Evolutionary conservation across 371 early-diverging fungal species (phyloP).

Genomic region (Mucor piriformis): DNA sequence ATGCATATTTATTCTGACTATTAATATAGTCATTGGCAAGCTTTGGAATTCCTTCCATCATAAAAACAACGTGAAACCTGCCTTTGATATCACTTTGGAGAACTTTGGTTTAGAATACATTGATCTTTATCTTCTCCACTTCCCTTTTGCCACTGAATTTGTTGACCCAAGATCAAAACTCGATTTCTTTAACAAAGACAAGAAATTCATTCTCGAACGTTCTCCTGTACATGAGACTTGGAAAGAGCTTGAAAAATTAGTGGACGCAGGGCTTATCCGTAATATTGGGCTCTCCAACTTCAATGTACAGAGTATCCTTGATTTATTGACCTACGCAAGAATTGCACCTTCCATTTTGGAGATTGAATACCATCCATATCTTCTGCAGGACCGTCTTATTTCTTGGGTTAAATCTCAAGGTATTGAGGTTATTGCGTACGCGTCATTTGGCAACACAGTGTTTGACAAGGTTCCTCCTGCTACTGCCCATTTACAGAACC

Average conservation of each 20-base stretch:
- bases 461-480: slow-evolving; percentile 41
- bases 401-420: slow-evolving; percentile 2
- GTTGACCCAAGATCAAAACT: slow-evolving; percentile 8
- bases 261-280: slow-evolving; percentile 37
- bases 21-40: slow-evolving; percentile 68
- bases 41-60: slow-evolving; percentile 66
- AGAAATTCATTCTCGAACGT: slow-evolving; percentile 31
- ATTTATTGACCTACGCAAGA: slow-evolving; percentile 38
- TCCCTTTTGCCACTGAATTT: slow-evolving; percentile 22
- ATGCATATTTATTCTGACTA: not conserved
- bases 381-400: slow-evolving; percentile 15
- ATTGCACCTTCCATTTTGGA: slow-evolving; percentile 36
- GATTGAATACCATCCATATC: slow-evolving; percentile 62
- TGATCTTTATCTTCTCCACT: slow-evolving; percentile 65
- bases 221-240: slow-evolving; percentile 54
- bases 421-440: slow-evolving; percentile 47
- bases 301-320: slow-evolving; percentile 37
- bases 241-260: slow-evolving; percentile 49
- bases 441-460: slow-evolving; percentile 7
- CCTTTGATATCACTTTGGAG: slow-evolving; percentile 48
- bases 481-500: slow-evolving; percentile 38
- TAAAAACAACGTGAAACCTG: slow-evolving; percentile 52
- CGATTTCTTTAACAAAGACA: slow-evolving; percentile 20
- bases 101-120: slow-evolving; percentile 60
- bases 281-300: slow-evolving; percentile 71